phyloP scores from a whole-genome alignment of 768 basidiomycete genomes.

The Cantharellus anzutake region DNA sequence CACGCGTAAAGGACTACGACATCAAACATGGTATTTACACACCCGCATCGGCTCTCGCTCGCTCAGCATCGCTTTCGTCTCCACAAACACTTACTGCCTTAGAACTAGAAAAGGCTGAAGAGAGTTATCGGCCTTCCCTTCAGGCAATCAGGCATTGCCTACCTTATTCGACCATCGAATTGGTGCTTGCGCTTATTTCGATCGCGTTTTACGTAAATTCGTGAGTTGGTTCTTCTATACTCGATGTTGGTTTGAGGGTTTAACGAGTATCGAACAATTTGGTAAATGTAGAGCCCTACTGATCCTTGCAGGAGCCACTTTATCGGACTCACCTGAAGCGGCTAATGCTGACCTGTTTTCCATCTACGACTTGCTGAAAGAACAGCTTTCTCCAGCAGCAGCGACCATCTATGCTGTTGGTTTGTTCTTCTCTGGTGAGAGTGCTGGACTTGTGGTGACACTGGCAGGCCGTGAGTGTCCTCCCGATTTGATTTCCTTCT shows the following conservation, averaged over 20 bases:
- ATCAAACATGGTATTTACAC: neutral
- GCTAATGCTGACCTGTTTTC: conserved; percentile 19
- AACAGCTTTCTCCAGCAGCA: conserved; percentile 19
- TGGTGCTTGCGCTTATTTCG: conserved; percentile 19
- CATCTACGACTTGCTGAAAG: conserved; percentile 19
- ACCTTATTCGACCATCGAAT: neutral
- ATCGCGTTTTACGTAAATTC: conserved; percentile 26
- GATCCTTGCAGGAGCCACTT: conserved; percentile 23
- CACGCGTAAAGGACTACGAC: neutral
- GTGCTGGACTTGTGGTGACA: conserved; percentile 24
- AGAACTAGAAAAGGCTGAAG: neutral
- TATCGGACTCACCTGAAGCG: conserved; percentile 17
- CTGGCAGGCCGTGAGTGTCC: conserved; percentile 17
- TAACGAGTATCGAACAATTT: neutral
- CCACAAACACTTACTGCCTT: neutral
- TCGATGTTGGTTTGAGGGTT: neutral
- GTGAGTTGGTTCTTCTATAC: conserved; percentile 7
- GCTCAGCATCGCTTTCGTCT: neutral
- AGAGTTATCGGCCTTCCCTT: neutral
- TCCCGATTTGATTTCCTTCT: neutral
- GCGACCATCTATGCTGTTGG: conserved; percentile 27
- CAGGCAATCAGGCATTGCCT: neutral
- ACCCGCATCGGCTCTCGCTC: neutral
- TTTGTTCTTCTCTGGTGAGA: conserved; percentile 24
- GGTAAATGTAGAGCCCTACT: conserved; percentile 12